Conservation (phyloP, 1,284 basidiomycete species). For the Coniophora puteana region DNA sequence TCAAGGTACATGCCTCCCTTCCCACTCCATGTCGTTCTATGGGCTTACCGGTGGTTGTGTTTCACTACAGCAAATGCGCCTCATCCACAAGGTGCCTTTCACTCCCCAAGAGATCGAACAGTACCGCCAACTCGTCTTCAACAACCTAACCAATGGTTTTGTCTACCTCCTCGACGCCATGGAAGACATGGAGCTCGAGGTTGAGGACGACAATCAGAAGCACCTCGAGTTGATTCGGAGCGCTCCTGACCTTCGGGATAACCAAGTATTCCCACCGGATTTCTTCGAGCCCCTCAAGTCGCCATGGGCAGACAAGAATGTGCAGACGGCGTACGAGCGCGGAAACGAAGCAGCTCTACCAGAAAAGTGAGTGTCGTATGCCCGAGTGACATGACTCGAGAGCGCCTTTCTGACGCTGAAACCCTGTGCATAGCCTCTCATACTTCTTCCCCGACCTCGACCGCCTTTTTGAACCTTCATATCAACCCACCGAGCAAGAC, state of each 20-base stretch:
- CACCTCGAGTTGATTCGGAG: constrained; percentile 64
- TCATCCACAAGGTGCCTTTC: constrained; percentile 82
- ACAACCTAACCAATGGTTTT: constrained; percentile 87
- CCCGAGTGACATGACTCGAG: constrained; percentile 1
- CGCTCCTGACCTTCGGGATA: constrained; percentile 71
- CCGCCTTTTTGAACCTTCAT: constrained; percentile 73
- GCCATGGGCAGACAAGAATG: constrained; percentile 78
- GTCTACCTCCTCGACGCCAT: constrained; percentile 82
- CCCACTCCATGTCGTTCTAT: not conserved
- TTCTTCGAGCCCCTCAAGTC: constrained; percentile 65
- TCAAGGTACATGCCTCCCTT: constrained; percentile 57
- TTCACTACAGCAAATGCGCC: constrained; percentile 75
- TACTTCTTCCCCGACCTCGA: constrained; percentile 81
- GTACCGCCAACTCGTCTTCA: constrained; percentile 87
- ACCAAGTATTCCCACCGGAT: constrained; percentile 69
- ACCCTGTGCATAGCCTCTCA: constrained; percentile 37
- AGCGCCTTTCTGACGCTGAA: constrained; percentile 9
- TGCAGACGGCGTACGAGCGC: constrained; percentile 70
- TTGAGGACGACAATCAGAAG: constrained; percentile 54
- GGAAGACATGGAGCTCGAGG: constrained; percentile 81
- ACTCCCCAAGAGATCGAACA: constrained; percentile 72
- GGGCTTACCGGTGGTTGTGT: constrained; percentile 1
- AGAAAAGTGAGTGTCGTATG: constrained; percentile 65
- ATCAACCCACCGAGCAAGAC: constrained; percentile 76
- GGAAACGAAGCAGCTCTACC: constrained; percentile 87